These are phyloP conservation scores for Ophiostoma novo-ulmi DNA, from an alignment of 2,329 filamentous ascomycete genomes.

Conservation along the genomic window DNA sequence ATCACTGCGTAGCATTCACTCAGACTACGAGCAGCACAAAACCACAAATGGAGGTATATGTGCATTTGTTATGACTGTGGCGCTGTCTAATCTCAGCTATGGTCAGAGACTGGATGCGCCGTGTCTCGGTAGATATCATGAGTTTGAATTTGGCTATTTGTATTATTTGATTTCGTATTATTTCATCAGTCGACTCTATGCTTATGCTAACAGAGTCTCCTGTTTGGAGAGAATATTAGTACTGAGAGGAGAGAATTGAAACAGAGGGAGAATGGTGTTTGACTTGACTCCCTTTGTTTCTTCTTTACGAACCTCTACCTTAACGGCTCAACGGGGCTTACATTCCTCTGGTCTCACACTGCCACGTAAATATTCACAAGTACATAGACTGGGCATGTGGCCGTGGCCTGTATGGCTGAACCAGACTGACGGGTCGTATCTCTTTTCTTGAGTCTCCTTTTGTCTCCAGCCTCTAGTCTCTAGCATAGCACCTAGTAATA, in stretches of 20 bases:
- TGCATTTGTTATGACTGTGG: not conserved
- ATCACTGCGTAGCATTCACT: not conserved
- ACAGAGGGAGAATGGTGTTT: too few relatives aligned
- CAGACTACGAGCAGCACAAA: not conserved
- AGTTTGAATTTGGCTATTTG: not conserved
- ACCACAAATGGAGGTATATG: not conserved
- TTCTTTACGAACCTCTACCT: too few relatives aligned
- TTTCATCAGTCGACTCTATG: too few relatives aligned
- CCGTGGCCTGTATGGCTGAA: not conserved
- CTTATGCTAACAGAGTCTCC: too few relatives aligned
- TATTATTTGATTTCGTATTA: too few relatives aligned
- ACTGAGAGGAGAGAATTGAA: too few relatives aligned
- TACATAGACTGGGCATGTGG: not conserved
- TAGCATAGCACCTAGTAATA: not conserved
- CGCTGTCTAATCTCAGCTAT: constrained; percentile 1
- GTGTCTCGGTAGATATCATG: not conserved
- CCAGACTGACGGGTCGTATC: constrained; percentile 5
- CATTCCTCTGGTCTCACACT: not conserved
- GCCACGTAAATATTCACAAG: too few relatives aligned
- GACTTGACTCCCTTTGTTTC: too few relatives aligned
- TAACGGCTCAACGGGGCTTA: too few relatives aligned
- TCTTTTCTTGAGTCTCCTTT: not conserved
- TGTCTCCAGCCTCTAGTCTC: not conserved
- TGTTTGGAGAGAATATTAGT: too few relatives aligned
- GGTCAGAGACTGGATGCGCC: not conserved